A percentile compares a stretch with the other conserved stretches of the same genome.
Conservation (phyloP, 371 early-diverging fungal genomes). For the Lichtheimia ramosa region DNA sequence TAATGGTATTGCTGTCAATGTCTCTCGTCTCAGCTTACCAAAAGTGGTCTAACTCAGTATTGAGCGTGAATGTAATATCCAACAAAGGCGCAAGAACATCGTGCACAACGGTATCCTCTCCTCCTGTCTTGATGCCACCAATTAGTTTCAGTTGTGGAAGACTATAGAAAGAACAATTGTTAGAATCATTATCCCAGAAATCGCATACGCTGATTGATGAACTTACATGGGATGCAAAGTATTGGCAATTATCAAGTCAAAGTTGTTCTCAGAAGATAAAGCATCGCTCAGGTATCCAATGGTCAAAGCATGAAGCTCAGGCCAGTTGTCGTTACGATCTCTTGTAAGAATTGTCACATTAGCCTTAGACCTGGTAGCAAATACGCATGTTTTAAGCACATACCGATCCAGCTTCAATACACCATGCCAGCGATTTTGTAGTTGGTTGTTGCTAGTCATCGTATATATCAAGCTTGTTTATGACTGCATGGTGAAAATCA, state of each 20-base stretch:
- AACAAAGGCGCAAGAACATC: background rate
- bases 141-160: background rate
- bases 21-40: background rate
- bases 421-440: background rate
- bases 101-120: background rate
- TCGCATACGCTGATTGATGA: background rate
- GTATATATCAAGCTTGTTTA: background rate
- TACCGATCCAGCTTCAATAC: background rate
- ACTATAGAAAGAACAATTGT: background rate
- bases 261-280: background rate
- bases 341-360: background rate
- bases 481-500: background rate
- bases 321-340: background rate
- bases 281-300: background rate
- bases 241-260: background rate
- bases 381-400: too few species aligned
- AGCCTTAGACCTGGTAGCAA: too few species aligned
- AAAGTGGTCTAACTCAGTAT: background rate
- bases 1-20: background rate
- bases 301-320: background rate
- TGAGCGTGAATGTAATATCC: background rate
- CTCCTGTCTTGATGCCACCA: background rate
- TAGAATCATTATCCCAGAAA: background rate
- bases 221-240: constrained; percentile 7
- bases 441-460: background rate